Evolutionary conservation across 139 green algal species (phyloP), one percentile per base, ranked within the genome.

Genomic region (Chlamydomonas sphaeroides): DNA sequence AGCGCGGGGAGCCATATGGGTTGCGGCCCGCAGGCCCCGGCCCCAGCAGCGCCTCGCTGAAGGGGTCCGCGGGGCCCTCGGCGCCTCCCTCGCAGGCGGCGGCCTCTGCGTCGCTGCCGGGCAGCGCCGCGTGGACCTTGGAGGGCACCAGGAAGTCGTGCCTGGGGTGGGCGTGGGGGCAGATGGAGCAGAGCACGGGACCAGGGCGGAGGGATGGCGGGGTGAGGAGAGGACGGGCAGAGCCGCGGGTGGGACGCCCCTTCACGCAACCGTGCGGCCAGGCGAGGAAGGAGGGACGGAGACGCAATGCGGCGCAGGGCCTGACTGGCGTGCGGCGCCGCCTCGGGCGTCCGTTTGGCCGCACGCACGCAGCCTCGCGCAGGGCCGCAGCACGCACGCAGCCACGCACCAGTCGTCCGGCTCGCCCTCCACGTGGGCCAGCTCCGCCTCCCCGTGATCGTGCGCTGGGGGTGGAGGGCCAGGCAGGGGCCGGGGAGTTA

Each of bases 141-240:
- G 62, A 33, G 35, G 75, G 75, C 42, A 82, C 2, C 42, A 82
- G 45, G 75, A 82, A 82, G 41, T 82, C 75, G 75, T 72, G 61
- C 75, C 45, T 53, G 45, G 45, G 45, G 45, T 10, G 45, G 14
- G 45, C 11, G 45, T 10, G 45, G 45, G 14, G 45, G n/a, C n/a
- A n/a, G n/a, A n/a, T n/a, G n/a, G n/a, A n/a, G n/a, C n/a, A n/a
- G n/a, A n/a, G n/a, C n/a, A n/a, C n/a, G n/a, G n/a, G n/a, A n/a
- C n/a, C n/a, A n/a, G n/a, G n/a, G n/a, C n/a, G n/a, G n/a, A n/a
- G n/a, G n/a, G n/a, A n/a, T n/a, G n/a, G n/a, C n/a, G n/a, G n/a
- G n/a, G n/a, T n/a, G n/a, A n/a, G n/a, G n/a, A n/a, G n/a, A n/a
- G n/a, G n/a, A n/a, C n/a, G n/a, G n/a, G n/a, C n/a, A n/a, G n/a